Evolutionary conservation across 2,329 filamentous ascomycete genomes (phyloP).

Genomic region (Elsinoe perseae): DNA sequence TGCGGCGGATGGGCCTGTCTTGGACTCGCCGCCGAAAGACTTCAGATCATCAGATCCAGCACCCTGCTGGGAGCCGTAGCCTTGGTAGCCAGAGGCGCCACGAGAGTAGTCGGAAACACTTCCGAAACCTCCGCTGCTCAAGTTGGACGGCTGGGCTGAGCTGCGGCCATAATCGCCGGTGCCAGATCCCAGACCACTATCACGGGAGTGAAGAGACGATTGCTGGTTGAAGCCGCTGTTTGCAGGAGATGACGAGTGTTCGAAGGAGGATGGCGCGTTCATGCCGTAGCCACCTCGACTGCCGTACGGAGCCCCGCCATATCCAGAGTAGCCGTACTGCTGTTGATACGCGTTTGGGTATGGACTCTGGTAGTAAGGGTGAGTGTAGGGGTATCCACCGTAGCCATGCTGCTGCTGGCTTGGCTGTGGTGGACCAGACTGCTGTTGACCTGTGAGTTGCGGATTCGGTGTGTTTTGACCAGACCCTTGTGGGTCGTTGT

Average conservation of each 20-base stretch:
- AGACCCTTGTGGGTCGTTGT: constrained; percentile 72
- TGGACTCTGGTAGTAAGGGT: constrained; percentile 53
- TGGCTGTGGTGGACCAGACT: constrained; percentile 41
- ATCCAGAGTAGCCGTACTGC: constrained; percentile 49
- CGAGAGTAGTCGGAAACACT: constrained; percentile 54
- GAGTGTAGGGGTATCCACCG: constrained; percentile 51
- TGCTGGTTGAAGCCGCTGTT: constrained; percentile 48
- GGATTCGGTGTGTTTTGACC: constrained; percentile 89
- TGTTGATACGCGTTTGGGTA: constrained; percentile 58
- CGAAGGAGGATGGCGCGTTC: constrained; percentile 50
- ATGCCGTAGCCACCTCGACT: constrained; percentile 47
- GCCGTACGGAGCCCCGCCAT: constrained; percentile 45
- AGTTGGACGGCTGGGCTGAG: constrained; percentile 48
- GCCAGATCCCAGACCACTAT: constrained; percentile 40
- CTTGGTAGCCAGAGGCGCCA: constrained; percentile 49
- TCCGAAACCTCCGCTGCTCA: constrained; percentile 44
- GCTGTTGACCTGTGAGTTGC: constrained; percentile 50
- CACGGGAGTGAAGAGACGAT: constrained; percentile 39
- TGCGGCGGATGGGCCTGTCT: constrained; percentile 51
- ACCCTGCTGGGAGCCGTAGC: constrained; percentile 44
- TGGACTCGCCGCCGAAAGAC: constrained; percentile 47
- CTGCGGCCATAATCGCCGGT: constrained; percentile 52
- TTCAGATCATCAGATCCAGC: constrained; percentile 37
- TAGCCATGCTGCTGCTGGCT: constrained; percentile 41
- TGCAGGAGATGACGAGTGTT: constrained; percentile 56